Evolutionary conservation across 257 asterid species (phyloP).

Genomic region (Osmanthus fragrans): DNA sequence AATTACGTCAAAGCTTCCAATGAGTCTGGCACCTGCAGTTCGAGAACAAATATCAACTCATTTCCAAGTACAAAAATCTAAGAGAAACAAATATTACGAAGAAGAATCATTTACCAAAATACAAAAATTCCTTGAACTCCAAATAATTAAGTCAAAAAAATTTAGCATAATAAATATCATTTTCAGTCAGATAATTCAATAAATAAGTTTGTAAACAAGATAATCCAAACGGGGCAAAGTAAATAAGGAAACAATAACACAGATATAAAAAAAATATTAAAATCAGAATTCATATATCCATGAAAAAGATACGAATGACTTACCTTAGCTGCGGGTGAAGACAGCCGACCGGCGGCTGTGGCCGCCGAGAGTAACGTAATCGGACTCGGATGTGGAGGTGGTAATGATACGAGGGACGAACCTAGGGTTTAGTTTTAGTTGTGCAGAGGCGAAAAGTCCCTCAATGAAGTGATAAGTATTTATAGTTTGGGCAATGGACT

Average conservation of each 20-base stretch:
- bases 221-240: neutral
- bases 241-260: neutral
- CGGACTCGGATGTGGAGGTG: neutral
- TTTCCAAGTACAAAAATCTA: neutral
- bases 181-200: neutral
- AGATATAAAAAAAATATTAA: neutral
- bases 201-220: neutral
- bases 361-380: neutral
- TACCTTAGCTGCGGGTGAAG: neutral
- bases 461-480: neutral
- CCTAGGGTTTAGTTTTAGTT: neutral
- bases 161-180: neutral
- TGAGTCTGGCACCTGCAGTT: neutral
- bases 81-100: neutral
- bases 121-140: neutral
- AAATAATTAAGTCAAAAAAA: neutral
- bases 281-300: neutral
- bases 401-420: neutral
- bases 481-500: neutral
- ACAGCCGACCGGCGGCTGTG: neutral
- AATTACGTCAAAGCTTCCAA: neutral
- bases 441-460: neutral
- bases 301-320: neutral
- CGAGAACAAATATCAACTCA: neutral
- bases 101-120: neutral